phyloP scores from a whole-genome alignment of 2,329 filamentous ascomycete species.

The Thermoascus crustaceus region DNA sequence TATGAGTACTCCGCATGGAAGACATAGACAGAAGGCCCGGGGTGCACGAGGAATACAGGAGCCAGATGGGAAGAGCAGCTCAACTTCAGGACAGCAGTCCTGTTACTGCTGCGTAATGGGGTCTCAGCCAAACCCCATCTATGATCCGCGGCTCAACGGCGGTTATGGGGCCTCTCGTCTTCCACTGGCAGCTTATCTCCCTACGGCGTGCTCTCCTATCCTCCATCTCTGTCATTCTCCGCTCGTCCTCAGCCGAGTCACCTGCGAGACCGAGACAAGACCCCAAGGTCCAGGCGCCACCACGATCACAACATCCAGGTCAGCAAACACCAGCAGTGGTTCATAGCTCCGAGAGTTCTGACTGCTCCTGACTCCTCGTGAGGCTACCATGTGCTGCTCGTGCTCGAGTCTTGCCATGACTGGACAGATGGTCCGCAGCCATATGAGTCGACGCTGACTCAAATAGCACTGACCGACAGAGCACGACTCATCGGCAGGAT shows the following conservation, averaged over 20 bases:
- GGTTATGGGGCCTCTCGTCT: not conserved
- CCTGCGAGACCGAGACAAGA: slow-evolving; percentile 1
- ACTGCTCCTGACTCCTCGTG: not conserved
- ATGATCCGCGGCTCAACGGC: slow-evolving; percentile 1
- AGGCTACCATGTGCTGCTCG: not conserved
- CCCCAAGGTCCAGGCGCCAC: not conserved
- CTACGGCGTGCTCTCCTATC: not conserved
- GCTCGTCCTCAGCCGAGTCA: not conserved
- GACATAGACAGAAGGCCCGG: not conserved
- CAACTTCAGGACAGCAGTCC: too few relatives aligned
- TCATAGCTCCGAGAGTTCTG: not conserved
- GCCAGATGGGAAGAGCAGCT: not conserved
- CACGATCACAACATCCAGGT: not conserved
- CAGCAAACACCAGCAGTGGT: not conserved
- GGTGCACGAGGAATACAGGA: not conserved
- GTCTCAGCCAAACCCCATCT: slow-evolving; percentile 1
- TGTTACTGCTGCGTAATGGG: not conserved
- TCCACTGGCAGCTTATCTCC: not conserved
- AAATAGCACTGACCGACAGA: too few relatives aligned
- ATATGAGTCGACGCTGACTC: too few relatives aligned
- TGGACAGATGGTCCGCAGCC: not conserved
- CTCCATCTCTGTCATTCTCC: not conserved
- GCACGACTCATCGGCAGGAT: too few relatives aligned
- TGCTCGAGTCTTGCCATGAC: not conserved
- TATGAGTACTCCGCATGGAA: slow-evolving; percentile 1